phyloP scores from a whole-genome alignment of 768 basidiomycete genomes.

The Dioszegia crocea region DNA sequence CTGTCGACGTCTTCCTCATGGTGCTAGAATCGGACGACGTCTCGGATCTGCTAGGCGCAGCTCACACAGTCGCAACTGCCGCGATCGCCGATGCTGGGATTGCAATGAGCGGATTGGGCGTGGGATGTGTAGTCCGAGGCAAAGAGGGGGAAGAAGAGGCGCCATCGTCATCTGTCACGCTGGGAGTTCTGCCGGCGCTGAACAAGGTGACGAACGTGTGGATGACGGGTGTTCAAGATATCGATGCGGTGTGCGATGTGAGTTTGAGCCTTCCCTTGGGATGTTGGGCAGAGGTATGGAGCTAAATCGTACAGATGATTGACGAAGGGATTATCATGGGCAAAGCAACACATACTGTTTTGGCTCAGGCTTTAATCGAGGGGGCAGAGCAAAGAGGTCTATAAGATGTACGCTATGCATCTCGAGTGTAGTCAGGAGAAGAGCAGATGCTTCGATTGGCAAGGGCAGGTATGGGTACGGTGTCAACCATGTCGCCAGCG shows the following conservation, averaged over 20 bases:
- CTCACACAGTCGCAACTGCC: conserved; percentile 77
- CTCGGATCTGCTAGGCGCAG: conserved; percentile 82
- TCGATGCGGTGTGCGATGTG: conserved; percentile 59
- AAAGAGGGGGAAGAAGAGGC: conserved; percentile 56
- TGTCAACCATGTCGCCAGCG: no score
- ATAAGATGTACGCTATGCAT: background rate
- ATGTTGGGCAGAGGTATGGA: background rate
- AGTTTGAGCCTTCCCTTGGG: conserved; percentile 30
- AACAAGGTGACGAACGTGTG: conserved; percentile 77
- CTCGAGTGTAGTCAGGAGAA: no score
- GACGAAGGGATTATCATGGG: conserved; percentile 12
- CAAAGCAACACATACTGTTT: conserved; percentile 15
- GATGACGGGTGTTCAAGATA: conserved; percentile 68
- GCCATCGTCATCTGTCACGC: conserved; percentile 52
- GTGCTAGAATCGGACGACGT: conserved; percentile 87
- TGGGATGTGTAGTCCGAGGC: conserved; percentile 63
- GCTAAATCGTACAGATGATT: conserved; percentile 17
- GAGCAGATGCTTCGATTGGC: no score
- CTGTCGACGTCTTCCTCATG: conserved; percentile 83
- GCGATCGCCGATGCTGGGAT: conserved; percentile 84
- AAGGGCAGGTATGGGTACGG: no score
- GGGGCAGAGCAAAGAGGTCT: background rate
- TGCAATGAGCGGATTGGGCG: conserved; percentile 81
- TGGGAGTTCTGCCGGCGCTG: conserved; percentile 85
- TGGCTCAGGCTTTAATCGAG: conserved; percentile 22